These are phyloP conservation scores for Tulasnella sp. DNA, from an alignment of 768 basidiomycete species.

Conservation along the genomic window DNA sequence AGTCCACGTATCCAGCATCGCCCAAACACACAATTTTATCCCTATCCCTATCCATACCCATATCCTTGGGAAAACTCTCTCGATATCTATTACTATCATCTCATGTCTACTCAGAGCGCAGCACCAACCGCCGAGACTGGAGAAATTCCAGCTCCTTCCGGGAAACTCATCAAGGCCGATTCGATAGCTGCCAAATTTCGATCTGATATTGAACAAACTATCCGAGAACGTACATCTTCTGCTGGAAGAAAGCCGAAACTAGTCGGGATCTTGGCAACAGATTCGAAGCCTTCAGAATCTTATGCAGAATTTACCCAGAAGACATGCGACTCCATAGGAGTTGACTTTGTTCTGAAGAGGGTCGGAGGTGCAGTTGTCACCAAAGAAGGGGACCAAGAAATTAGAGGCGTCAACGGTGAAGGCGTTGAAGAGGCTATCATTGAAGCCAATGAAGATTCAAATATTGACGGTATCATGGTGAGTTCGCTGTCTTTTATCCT, in stretches of 20 bases:
- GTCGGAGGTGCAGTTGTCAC: conserved; percentile 50
- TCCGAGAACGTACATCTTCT: conserved; percentile 8
- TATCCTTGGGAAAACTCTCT: too few relatives aligned
- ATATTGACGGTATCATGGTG: conserved; percentile 92
- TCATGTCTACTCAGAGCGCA: not conserved
- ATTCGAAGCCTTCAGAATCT: conserved; percentile 60
- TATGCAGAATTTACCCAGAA: conserved; percentile 87
- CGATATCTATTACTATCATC: not conserved
- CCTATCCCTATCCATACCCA: too few relatives aligned
- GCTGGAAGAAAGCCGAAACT: conserved; percentile 44
- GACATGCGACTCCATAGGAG: conserved; percentile 79
- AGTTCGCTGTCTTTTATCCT: conserved; percentile 20
- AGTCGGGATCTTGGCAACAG: conserved; percentile 83
- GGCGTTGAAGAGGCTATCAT: conserved; percentile 95
- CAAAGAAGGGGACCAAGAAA: conserved; percentile 27
- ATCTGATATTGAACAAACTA: conserved; percentile 43
- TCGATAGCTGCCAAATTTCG: conserved; percentile 57
- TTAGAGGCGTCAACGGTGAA: conserved; percentile 53
- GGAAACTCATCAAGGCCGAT: conserved; percentile 68
- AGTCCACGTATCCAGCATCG: too few relatives aligned
- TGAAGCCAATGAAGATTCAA: conserved; percentile 79
- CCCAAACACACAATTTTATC: too few relatives aligned
- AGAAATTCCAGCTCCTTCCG: conserved; percentile 8
- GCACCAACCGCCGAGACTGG: conserved; percentile 4
- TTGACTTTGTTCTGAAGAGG: conserved; percentile 67